Base-by-base conservation (phyloP, 2,329 filamentous ascomycete species). In the Malbranchea cinnamomea region DNA sequence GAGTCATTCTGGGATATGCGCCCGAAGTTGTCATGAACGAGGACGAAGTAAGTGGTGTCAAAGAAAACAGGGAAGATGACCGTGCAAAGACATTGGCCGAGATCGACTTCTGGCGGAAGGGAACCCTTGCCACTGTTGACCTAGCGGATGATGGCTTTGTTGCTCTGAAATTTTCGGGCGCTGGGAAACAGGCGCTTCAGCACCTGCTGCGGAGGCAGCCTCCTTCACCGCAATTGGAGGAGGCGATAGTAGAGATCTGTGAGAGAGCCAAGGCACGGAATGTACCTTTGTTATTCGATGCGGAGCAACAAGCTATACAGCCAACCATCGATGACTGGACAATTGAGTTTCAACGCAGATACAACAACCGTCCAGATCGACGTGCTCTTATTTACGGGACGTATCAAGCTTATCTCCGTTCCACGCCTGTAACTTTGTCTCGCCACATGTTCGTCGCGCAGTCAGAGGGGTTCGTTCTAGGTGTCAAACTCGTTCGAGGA, bases 1-100 rank as follows among this genome's bases (percentile, higher is more conserved):
- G 84, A 8, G 79, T 92, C 4, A 83, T 93, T 32, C 63, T 93
- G 26, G 75, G 80, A 29, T 92, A 91, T 45, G 83, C 82, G 2
- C 71, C 68, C 39, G 85, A 93, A 53, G 78, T 89, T 1, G 76
- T 87, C 9, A 60, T 82, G 19, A 64, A 65, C 10, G 67, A 73
- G 18, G 53, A 60, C 4, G 46, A 52, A 26, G 3, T 18, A 8
- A 18, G 17, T 11, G 18, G 20, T 7, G 4, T 20, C 3, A 26
- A 10, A 20, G 36, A 43, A 27, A 32, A 41, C 13, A 37, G 42
- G n/a, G 26, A 30, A n/a, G 37, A 37, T 15, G 32, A 41, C 21
- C 32, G 38, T 12, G 23, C 35, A 13, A 9, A 26, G 6, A 18
- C 36, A 8, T 32, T 43, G 20, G 29, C 35, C 6, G 33, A 37